phyloP scores from a whole-genome alignment of 2,329 filamentous ascomycete species.

The Chaetomiaceae sp. region DNA sequence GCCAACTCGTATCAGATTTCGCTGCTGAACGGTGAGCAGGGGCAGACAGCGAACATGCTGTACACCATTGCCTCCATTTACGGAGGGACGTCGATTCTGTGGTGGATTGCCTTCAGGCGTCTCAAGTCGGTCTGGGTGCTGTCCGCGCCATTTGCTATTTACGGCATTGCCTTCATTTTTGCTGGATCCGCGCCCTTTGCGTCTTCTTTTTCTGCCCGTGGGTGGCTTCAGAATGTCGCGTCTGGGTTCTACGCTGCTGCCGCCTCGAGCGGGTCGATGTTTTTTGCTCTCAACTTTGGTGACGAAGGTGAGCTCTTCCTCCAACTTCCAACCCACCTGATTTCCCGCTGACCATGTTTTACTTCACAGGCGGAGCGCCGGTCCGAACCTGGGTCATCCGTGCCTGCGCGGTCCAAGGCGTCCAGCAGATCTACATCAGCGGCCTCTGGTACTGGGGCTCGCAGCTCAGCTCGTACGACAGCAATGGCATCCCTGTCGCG shows the following conservation, averaged over 20 bases:
- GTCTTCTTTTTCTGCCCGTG: constrained; percentile 35
- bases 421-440: constrained; percentile 60
- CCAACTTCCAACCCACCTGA: not conserved
- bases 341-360: not conserved
- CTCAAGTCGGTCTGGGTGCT: constrained; percentile 52
- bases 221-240: constrained; percentile 52
- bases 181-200: constrained; percentile 54
- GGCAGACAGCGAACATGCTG: constrained; percentile 52
- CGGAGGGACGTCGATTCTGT: constrained; percentile 50
- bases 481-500: constrained; percentile 35
- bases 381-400: constrained; percentile 62
- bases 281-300: constrained; percentile 63
- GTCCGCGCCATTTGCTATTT: constrained; percentile 56
- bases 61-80: constrained; percentile 58
- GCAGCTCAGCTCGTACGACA: constrained; percentile 41
- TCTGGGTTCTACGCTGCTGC: constrained; percentile 57
- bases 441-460: constrained; percentile 63
- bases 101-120: constrained; percentile 58
- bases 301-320: constrained; percentile 36
- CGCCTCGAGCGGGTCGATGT: constrained; percentile 58
- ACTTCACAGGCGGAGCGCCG: constrained; percentile 47
- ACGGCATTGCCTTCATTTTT: constrained; percentile 56
- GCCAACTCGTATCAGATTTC: constrained; percentile 65
- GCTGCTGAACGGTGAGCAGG: constrained; percentile 56
- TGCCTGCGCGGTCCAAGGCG: constrained; percentile 60